Evolutionary conservation across 1,139 yeast species (phyloP), one percentile per base, ranked within the genome.

Genomic region (Geotrichum restrictum): DNA sequence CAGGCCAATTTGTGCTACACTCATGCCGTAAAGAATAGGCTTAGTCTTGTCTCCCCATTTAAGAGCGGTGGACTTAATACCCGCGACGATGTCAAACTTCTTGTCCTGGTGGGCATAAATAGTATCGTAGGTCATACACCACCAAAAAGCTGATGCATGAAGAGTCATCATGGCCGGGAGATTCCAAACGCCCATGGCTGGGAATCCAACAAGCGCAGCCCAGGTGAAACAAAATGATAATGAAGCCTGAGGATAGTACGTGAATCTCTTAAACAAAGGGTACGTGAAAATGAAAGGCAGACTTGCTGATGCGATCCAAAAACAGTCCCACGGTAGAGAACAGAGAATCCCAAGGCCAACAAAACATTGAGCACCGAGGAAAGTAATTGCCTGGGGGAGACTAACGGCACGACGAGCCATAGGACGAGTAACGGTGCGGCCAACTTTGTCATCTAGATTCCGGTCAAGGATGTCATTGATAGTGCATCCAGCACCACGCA

Each of bases 401-500:
- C 84, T 65, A 8, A 94, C 89, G 56, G 93, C 75, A 0, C 95
- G 93, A 43, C 96, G 81, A 0, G 98, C 94, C 45, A 94, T 77
- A 10, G 99, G 99, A 60, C 99, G 75, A 63, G 83, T 88, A 53
- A 83, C 78, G 0, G 98, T 91, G 60, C 99, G 78, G 8, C 85
- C 84, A 2, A 94, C 98, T 66, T 88, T 80, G 58, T 78, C 77
- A 64, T 94, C 99, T 52, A 91, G 74, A 57, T 91, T 76, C 54
- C 91, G 74, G 66, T 94, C 99, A 66, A 84, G 74, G 51, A 91
- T 74, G 68, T 94, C 99, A 64, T 94, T 94, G 54, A 94, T 84
- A 1, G 96, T 91, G 67, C 99, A 94, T 0, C 98, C 99, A 1
- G 97, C 98, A 38, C 98, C 97, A 69, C 99, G 79, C 96, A 94